Base-by-base conservation (phyloP, 2,329 filamentous ascomycete genomes). In the Stagonosporopsis cucurbitacearum region DNA sequence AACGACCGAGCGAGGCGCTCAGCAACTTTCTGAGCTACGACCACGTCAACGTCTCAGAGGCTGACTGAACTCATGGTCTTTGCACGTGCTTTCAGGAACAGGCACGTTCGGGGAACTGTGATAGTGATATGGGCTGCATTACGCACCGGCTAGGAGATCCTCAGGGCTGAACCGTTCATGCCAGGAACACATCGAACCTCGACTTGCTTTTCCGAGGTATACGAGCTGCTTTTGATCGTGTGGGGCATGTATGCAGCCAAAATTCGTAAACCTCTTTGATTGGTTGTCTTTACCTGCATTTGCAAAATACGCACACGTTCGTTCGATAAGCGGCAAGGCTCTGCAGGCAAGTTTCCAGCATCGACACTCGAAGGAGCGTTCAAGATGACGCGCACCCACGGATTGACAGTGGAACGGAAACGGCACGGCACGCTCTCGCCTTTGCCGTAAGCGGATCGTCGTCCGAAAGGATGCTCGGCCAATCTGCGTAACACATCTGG, bases 401-500 rank as follows among this genome's bases (percentile, higher is more conserved):
- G 49, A 43, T 58, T 46, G 40, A 62, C 58, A 61, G 59, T 65
- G 64, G 63, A 49, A 65, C 69, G 69, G 68, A 62, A 68, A 65
- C 66, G 68, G 68, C 59, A 69, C 70, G 68, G 69, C 60, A 62
- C 69, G 68, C 60, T 54, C 50, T 44, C 45, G 58, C 55, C 55
- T 67, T 64, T 66, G 62, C 61, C 66, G 62, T 58, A 63, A 58
- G 62, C 61, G 62, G 67, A 62, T 51, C 54, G 46, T 51, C 40
- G 51, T 60, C 54, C 64, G 62, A 62, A 32, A 49, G 50, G 44
- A 55, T 50, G 54, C 56, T 60, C 59, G 60, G 50, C 64, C 61
- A 71, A 65, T 62, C 59, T 67, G 65, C 58, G 61, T 62, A 58
- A 67, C 64, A 67, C 67, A 69, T 67, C 58, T 68, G 62, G 64